These are phyloP conservation scores for Agaricus subrufescens DNA, from an alignment of 768 basidiomycete genomes.

Conservation along the genomic window DNA sequence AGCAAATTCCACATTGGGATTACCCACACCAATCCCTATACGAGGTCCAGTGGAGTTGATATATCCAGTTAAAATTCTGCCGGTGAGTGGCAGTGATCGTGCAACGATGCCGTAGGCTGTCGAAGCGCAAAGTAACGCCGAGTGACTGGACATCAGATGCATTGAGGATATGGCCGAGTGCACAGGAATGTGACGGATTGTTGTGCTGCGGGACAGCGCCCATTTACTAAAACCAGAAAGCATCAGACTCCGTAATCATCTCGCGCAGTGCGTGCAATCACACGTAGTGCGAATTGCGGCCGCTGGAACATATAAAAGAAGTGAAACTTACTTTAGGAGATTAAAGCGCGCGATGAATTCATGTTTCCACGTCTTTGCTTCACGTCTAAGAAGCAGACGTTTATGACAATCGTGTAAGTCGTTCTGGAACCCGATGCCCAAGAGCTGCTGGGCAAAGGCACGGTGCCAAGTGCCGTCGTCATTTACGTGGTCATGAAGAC, in stretches of 20 bases:
- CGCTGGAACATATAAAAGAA: background rate
- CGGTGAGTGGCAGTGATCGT: slow-evolving; percentile 67
- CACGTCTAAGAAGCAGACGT: slow-evolving; percentile 51
- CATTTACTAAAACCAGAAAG: slow-evolving; percentile 52
- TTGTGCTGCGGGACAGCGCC: slow-evolving; percentile 56
- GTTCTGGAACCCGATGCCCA: slow-evolving; percentile 62
- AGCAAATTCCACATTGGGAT: slow-evolving; percentile 71
- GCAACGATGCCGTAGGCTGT: slow-evolving; percentile 66
- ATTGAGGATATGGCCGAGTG: slow-evolving; percentile 52
- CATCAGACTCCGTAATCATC: background rate
- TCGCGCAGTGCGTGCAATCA: background rate
- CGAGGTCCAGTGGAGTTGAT: slow-evolving; percentile 60
- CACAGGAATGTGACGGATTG: slow-evolving; percentile 61
- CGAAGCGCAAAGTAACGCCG: slow-evolving; percentile 58
- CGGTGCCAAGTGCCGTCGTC: slow-evolving; percentile 78
- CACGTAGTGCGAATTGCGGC: background rate
- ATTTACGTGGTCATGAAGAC: slow-evolving; percentile 60
- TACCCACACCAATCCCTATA: slow-evolving; percentile 58
- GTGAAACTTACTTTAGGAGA: slow-evolving; percentile 42
- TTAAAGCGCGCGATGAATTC: slow-evolving; percentile 61
- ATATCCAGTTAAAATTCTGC: slow-evolving; percentile 65
- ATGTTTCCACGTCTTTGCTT: slow-evolving; percentile 59
- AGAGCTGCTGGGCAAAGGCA: slow-evolving; percentile 65
- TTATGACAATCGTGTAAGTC: slow-evolving; percentile 41
- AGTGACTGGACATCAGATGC: slow-evolving; percentile 55